Conservation (phyloP, 2,329 filamentous ascomycete genomes). For the Diaporthe citriasiana region DNA sequence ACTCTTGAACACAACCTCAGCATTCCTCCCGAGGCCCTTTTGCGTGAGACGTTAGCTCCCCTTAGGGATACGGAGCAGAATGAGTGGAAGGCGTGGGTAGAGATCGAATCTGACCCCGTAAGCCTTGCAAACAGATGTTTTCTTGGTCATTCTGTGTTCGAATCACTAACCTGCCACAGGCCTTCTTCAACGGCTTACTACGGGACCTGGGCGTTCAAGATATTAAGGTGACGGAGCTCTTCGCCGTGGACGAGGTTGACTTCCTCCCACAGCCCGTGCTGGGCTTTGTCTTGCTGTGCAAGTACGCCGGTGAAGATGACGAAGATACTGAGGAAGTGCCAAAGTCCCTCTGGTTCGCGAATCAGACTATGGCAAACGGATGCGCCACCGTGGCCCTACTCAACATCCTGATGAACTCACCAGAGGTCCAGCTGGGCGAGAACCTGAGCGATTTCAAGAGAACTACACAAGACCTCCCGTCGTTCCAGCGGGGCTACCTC, state of each 20-base stretch:
- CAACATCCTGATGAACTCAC: constrained; percentile 92
- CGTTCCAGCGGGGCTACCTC: constrained; percentile 80
- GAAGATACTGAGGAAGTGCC: constrained; percentile 68
- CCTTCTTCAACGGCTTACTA: constrained; percentile 88
- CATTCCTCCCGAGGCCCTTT: constrained; percentile 54
- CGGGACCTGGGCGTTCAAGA: constrained; percentile 81
- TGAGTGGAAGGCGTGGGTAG: constrained; percentile 81
- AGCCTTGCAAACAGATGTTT: constrained; percentile 47
- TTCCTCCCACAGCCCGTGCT: constrained; percentile 80
- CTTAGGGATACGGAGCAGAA: constrained; percentile 66
- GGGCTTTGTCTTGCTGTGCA: constrained; percentile 91
- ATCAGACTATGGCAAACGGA: constrained; percentile 88
- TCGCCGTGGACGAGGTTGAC: constrained; percentile 78
- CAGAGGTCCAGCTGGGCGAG: constrained; percentile 76
- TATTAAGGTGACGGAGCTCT: constrained; percentile 82
- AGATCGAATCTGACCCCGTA: constrained; percentile 92
- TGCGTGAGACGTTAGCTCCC: constrained; percentile 62
- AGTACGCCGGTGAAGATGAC: constrained; percentile 70
- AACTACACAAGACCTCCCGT: constrained; percentile 76
- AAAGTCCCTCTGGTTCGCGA: constrained; percentile 89
- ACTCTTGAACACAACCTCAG: constrained; percentile 47
- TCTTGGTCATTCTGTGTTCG: not conserved
- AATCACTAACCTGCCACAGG: constrained; percentile 60
- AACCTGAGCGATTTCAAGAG: constrained; percentile 80
- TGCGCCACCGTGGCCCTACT: constrained; percentile 94